These are phyloP conservation scores for Olyra latifolia DNA, from an alignment of 176 grass and related monocot species.

Conservation along the genomic window DNA sequence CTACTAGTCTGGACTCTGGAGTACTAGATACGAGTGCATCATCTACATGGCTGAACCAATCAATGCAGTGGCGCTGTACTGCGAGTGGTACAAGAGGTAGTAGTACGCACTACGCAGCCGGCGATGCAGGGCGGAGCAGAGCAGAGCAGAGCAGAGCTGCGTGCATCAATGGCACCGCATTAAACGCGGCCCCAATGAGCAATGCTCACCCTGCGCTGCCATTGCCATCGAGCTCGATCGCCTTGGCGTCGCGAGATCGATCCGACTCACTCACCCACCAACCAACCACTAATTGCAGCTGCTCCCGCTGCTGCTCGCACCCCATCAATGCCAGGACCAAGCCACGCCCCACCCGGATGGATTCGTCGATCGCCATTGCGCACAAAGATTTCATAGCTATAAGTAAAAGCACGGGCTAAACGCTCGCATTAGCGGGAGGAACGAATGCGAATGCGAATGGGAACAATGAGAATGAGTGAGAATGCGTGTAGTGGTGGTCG, in stretches of 20 bases:
- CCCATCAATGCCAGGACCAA: slow-evolving; percentile 43
- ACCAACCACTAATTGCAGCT: slow-evolving; percentile 43
- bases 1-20: background rate
- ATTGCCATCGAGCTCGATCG: background rate
- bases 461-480: background rate
- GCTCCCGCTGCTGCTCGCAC: slow-evolving; percentile 18
- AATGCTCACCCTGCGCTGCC: slow-evolving; percentile 11
- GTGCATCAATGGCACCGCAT: slow-evolving; percentile 33
- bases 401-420: slow-evolving; percentile 35
- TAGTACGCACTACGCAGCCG: slow-evolving; percentile 2
- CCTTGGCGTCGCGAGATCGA: slow-evolving; percentile 39
- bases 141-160: background rate
- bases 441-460: background rate
- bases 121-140: slow-evolving; percentile 27
- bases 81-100: background rate
- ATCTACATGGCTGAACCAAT: background rate
- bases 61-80: background rate
- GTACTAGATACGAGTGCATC: background rate
- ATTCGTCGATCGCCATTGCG: slow-evolving; percentile 21
- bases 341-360: slow-evolving; percentile 29
- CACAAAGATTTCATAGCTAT: background rate
- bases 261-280: slow-evolving; percentile 43
- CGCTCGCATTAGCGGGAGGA: background rate
- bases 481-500: background rate
- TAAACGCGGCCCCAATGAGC: slow-evolving; percentile 26